A percentile compares a stretch with the other conserved stretches of the same genome.
phyloP scores from a whole-genome alignment of 2,329 filamentous ascomycete species.

The Trichoderma sp. region DNA sequence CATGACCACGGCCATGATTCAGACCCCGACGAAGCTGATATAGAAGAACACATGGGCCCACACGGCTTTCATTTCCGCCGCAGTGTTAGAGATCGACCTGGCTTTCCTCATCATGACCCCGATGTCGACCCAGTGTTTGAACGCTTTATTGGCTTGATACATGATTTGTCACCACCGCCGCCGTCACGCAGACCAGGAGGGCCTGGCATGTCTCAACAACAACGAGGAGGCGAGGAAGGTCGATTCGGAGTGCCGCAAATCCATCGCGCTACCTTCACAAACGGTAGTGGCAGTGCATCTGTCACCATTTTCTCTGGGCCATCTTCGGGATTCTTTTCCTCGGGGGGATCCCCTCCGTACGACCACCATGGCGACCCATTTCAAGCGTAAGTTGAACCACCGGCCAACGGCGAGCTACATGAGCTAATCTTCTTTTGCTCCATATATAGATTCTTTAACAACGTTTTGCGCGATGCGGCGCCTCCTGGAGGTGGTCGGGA shows the following conservation, averaged over 20 bases:
- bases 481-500: slow-evolving; percentile 34
- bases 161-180: slow-evolving; percentile 35
- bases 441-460: slow-evolving; percentile 48
- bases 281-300: slow-evolving; percentile 48
- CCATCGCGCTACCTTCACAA: slow-evolving; percentile 41
- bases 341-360: slow-evolving; percentile 20
- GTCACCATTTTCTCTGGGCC: slow-evolving; percentile 52
- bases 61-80: slow-evolving; percentile 46
- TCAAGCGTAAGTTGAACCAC: slow-evolving; percentile 47
- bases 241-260: slow-evolving; percentile 35
- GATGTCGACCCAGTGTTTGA: slow-evolving; percentile 43
- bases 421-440: not conserved
- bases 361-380: slow-evolving; percentile 45
- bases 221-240: slow-evolving; percentile 28
- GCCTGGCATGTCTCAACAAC: slow-evolving; percentile 26
- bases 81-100: slow-evolving; percentile 35
- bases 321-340: slow-evolving; percentile 27
- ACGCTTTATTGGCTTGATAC: slow-evolving; percentile 49
- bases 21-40: slow-evolving; percentile 61
- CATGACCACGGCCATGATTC: slow-evolving; percentile 44
- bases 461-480: slow-evolving; percentile 45
- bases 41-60: slow-evolving; percentile 54
- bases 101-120: slow-evolving; percentile 36
- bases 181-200: slow-evolving; percentile 23
- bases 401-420: not conserved